Percentiles rank a stretch among this genome's conserved stretches.
Conservation (phyloP, 192 early-diverging fungal genomes). For the Paraglomus brasilianum region DNA sequence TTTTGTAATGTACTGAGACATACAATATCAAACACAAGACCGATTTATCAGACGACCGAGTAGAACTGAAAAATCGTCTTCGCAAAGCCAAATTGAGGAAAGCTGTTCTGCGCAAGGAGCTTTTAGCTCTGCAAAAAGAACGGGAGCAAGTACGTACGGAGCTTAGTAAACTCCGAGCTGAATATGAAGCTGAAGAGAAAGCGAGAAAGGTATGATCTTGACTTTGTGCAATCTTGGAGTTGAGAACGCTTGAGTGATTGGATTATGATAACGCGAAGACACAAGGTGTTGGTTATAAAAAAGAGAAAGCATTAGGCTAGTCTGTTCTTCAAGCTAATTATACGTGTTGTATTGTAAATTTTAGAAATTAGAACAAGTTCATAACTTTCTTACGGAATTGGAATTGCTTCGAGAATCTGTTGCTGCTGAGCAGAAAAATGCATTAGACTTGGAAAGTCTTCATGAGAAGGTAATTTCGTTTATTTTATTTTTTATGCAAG, state of each 20-base stretch:
- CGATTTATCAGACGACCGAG: constrained; percentile 28
- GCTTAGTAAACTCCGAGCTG: not conserved
- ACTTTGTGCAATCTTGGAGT: not conserved
- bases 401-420: constrained; percentile 21
- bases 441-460: not conserved
- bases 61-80: constrained; percentile 1
- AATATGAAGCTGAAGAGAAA: constrained; percentile 14
- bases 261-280: too few relatives aligned
- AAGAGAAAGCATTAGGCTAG: too few relatives aligned
- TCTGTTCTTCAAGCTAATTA: not conserved
- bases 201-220: constrained; percentile 18
- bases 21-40: not conserved
- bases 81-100: constrained; percentile 13
- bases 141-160: constrained; percentile 14
- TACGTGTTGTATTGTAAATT: not conserved
- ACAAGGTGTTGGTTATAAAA: too few relatives aligned
- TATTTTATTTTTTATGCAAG: not conserved
- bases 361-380: constrained; percentile 30
- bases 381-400: constrained; percentile 22
- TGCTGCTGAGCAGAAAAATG: not conserved
- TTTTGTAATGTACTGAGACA: not conserved
- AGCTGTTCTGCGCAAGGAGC: constrained; percentile 7
- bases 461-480: not conserved
- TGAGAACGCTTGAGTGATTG: too few relatives aligned
- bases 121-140: not conserved